Conservation (phyloP, 2,329 filamentous ascomycete species). For the Diaporthe amygdali region DNA sequence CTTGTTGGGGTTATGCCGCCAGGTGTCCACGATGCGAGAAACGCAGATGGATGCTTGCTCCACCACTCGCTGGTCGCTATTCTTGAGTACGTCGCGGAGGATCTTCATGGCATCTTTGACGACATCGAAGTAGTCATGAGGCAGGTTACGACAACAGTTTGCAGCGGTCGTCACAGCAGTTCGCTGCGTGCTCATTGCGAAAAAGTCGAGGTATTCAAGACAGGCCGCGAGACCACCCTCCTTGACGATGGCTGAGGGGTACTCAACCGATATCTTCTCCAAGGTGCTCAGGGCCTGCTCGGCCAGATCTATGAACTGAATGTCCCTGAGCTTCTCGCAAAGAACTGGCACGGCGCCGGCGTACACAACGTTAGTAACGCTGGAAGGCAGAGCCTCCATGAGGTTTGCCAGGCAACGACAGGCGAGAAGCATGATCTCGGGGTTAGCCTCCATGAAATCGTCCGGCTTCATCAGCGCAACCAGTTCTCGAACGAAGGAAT, state of each 20-base stretch:
- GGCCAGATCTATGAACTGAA: slow-evolving; percentile 95
- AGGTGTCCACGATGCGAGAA: slow-evolving; percentile 95
- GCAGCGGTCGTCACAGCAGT: slow-evolving; percentile 97
- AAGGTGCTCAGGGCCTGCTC: slow-evolving; percentile 96
- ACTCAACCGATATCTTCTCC: slow-evolving; percentile 97
- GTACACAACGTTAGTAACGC: slow-evolving; percentile 94
- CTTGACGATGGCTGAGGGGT: slow-evolving; percentile 91
- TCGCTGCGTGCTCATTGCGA: slow-evolving; percentile 93
- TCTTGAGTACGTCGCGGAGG: slow-evolving; percentile 85
- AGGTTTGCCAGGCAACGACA: slow-evolving; percentile 95
- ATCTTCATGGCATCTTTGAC: slow-evolving; percentile 97
- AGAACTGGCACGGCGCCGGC: slow-evolving; percentile 94
- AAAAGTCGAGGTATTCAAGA: slow-evolving; percentile 94
- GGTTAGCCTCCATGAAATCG: slow-evolving; percentile 85
- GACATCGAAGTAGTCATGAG: slow-evolving; percentile 89
- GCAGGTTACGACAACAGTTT: slow-evolving; percentile 97
- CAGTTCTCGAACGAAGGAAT: slow-evolving; percentile 94
- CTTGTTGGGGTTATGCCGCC: slow-evolving; percentile 85
- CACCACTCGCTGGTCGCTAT: slow-evolving; percentile 94
- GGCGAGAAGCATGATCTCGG: slow-evolving; percentile 95
- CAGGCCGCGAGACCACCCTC: slow-evolving; percentile 97
- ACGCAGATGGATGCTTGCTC: slow-evolving; percentile 97
- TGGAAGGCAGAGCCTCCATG: slow-evolving; percentile 94
- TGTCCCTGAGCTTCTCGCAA: slow-evolving; percentile 93
- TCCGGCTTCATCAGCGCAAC: slow-evolving; percentile 90